Base-by-base conservation (phyloP, 441 rosid genomes). In the Eruca vesicaria region DNA sequence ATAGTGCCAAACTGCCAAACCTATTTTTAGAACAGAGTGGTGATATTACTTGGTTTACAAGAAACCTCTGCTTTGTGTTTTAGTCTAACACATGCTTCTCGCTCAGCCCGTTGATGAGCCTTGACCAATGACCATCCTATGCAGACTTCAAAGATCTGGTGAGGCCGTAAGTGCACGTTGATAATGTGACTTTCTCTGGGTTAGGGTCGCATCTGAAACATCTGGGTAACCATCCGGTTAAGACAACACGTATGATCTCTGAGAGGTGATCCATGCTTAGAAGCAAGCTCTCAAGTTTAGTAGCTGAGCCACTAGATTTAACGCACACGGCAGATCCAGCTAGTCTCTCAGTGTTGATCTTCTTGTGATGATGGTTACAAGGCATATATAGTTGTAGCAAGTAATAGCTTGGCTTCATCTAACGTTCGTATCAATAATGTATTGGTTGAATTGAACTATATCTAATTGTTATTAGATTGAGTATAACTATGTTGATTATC, bases 91-190 rank as follows among this genome's bases (percentile, higher is more conserved):
- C 97, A n/a, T 86, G 87, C 74, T 32, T 78, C 82, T 91, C 94
- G 12, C 68, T 86, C 16, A 86, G 23, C 14, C 69, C 81, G 53
- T 90, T 94, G 5, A 93, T 89, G 74, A 89, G 75, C 78, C 81
- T 86, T 59, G 93, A 90, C 98, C 98, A 93, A 86, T 59, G 93
- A 90, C 98, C 98, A 93, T 55, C 86, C 83, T 68, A 88, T 78
- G 75, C 96, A 90, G 26, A 91, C 87, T 71, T 86, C 89, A 2
- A 86, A 85, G 33, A 89, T 82, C 68, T 86, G 94, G 57, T 84
- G 86, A 18, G 88, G 78, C n/a, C n/a, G n/a, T n/a, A n/a, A n/a
- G n/a, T n/a, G 35, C 84, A 89, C 43, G 85, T 78, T 6, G 90
- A 82, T 53, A 83, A 68, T 20, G 62, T 66, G 11, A 96, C 92